These are phyloP conservation scores for Astragalus membranaceus DNA, from an alignment of 306 rosid species.

Conservation along the genomic window DNA sequence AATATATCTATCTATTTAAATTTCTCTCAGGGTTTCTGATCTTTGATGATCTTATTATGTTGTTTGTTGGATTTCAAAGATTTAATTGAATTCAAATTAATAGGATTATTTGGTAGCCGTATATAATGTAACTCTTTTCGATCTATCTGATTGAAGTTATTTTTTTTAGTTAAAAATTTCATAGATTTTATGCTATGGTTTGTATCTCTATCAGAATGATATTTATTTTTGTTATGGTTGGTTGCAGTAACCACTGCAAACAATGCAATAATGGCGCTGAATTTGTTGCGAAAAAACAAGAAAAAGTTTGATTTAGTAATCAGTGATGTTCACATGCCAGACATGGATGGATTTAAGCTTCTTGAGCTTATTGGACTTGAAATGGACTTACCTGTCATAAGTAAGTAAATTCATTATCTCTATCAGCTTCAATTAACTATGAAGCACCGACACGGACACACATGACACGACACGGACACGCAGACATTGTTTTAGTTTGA, in stretches of 20 bases:
- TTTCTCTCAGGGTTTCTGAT: neutral
- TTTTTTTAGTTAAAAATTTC: neutral
- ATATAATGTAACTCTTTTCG: neutral
- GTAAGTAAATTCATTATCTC: constrained; percentile 30
- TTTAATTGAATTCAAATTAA: neutral
- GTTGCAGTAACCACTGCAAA: constrained; percentile 71
- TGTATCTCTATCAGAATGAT: neutral
- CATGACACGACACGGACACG: too few relatives aligned
- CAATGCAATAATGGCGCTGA: constrained; percentile 62
- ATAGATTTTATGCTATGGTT: neutral
- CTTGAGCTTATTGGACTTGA: constrained; percentile 96
- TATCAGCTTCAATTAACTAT: too few relatives aligned
- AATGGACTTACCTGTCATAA: constrained; percentile 97
- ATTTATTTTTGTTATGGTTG: constrained; percentile 12
- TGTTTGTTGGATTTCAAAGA: neutral
- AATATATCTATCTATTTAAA: neutral
- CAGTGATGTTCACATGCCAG: constrained; percentile 98
- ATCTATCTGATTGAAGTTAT: too few relatives aligned
- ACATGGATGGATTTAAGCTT: constrained; percentile 98
- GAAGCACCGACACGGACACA: too few relatives aligned
- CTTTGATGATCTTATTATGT: neutral
- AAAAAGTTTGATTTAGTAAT: constrained; percentile 73
- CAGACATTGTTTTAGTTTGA: too few relatives aligned
- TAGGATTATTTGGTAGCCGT: too few relatives aligned
- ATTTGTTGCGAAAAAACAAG: constrained; percentile 68